Conservation (phyloP, 306 rosid species). For the Medicago truncatula region MtrunA17r5.0-ANR NC_053049.1:39028501-39029000, state of each 20-base stretch:
- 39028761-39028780: constrained; percentile 42
- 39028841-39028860: constrained; percentile 76
- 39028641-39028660: constrained; percentile 42
- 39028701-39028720: constrained; percentile 61
- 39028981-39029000: constrained; percentile 70
- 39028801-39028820: constrained; percentile 52
- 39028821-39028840: constrained; percentile 63
- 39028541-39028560: constrained; percentile 72
- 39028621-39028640: constrained; percentile 50
- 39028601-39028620: constrained; percentile 43
- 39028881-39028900: constrained; percentile 6
- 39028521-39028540: constrained; percentile 81
- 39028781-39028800: constrained; percentile 41
- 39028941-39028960: constrained; percentile 84
- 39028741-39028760: constrained; percentile 43
- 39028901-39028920: constrained; percentile 11
- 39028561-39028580: constrained; percentile 63
- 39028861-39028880: constrained; percentile 35
- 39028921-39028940: constrained; percentile 8
- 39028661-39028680: constrained; percentile 68
- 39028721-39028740: constrained; percentile 45
- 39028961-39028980: constrained; percentile 88
- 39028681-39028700: constrained; percentile 86
- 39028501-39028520: constrained; percentile 89
- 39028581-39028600: constrained; percentile 80